Percentiles rank a stretch among this genome's conserved stretches.
Evolutionary conservation across 1,284 basidiomycete species (phyloP).

Genomic region (Mycena citricolor): DNA sequence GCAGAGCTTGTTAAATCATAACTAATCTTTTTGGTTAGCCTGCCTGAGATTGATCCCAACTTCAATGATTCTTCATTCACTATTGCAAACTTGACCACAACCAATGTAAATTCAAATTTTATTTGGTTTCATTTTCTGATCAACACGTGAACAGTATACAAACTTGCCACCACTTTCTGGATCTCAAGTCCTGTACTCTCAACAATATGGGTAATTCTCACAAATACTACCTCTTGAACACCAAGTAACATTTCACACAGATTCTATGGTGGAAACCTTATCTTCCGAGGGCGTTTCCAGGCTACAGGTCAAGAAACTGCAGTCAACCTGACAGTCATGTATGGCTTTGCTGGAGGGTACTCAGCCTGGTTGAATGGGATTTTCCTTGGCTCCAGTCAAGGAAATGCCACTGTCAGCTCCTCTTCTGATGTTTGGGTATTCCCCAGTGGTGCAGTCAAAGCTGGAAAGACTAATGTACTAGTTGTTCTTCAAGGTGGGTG

Average conservation of each 20-base stretch:
- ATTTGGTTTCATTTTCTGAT: slow-evolving; percentile 2
- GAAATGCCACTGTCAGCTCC: slow-evolving; percentile 40
- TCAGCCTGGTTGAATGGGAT: slow-evolving; percentile 51
- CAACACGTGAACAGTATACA: slow-evolving; percentile 38
- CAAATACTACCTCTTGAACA: neutral
- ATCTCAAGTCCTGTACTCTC: slow-evolving; percentile 45
- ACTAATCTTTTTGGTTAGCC: slow-evolving; percentile 26
- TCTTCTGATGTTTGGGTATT: slow-evolving; percentile 43
- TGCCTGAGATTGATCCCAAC: slow-evolving; percentile 45
- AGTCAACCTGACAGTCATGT: slow-evolving; percentile 46
- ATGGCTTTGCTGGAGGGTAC: slow-evolving; percentile 50
- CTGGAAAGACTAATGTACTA: slow-evolving; percentile 46
- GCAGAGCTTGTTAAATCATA: neutral
- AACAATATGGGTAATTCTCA: slow-evolving; percentile 45
- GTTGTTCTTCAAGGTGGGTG: slow-evolving; percentile 48
- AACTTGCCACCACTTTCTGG: slow-evolving; percentile 45
- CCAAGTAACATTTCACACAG: slow-evolving; percentile 30
- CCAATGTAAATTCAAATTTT: slow-evolving; percentile 40
- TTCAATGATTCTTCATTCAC: slow-evolving; percentile 48
- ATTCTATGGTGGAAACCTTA: slow-evolving; percentile 48
- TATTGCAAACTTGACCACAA: slow-evolving; percentile 40
- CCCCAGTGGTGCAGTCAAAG: slow-evolving; percentile 33
- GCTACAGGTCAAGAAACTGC: slow-evolving; percentile 43
- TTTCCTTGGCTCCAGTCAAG: slow-evolving; percentile 50
- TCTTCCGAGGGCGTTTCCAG: slow-evolving; percentile 54